Percentiles rank a stretch among this genome's conserved stretches.
phyloP scores from a whole-genome alignment of 768 basidiomycete species.

The Leucogyrophana mollusca region DNA sequence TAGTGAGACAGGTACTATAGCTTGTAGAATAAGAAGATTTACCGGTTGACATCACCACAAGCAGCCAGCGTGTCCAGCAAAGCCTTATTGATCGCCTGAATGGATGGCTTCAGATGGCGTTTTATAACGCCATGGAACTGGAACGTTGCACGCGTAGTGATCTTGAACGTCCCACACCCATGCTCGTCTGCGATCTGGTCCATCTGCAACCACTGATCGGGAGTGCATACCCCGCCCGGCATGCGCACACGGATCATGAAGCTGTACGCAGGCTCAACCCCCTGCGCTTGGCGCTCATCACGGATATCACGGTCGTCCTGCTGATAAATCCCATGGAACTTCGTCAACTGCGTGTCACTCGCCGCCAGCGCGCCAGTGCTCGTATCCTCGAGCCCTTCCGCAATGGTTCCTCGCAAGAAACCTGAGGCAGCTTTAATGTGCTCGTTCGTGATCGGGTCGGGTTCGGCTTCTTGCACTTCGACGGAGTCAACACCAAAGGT shows the following conservation, averaged over 20 bases:
- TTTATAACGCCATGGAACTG: constrained; percentile 99
- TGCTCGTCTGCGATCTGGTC: constrained; percentile 96
- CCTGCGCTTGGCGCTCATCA: constrained; percentile 90
- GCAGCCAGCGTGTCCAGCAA: constrained; percentile 95
- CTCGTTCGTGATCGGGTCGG: constrained; percentile 97
- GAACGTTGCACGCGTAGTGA: constrained; percentile 97
- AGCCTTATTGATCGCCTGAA: constrained; percentile 91
- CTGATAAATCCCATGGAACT: constrained; percentile 96
- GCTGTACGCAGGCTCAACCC: constrained; percentile 91
- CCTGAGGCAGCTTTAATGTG: constrained; percentile 97
- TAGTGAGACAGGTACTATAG: too few relatives aligned
- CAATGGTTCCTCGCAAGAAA: constrained; percentile 93
- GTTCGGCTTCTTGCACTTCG: constrained; percentile 89
- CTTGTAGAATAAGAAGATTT: background rate
- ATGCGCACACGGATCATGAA: constrained; percentile 99
- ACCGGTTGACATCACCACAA: constrained; percentile 97
- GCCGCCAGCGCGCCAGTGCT: constrained; percentile 89
- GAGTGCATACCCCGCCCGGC: constrained; percentile 92
- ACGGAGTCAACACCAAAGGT: constrained; percentile 87
- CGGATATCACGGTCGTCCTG: constrained; percentile 99
- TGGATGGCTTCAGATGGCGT: constrained; percentile 91
- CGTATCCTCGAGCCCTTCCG: constrained; percentile 83
- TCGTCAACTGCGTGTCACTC: constrained; percentile 91
- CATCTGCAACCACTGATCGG: constrained; percentile 93
- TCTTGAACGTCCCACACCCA: constrained; percentile 91